phyloP scores from a whole-genome alignment of 2,329 filamentous ascomycete species.

The Fusarium setosum region DNA sequence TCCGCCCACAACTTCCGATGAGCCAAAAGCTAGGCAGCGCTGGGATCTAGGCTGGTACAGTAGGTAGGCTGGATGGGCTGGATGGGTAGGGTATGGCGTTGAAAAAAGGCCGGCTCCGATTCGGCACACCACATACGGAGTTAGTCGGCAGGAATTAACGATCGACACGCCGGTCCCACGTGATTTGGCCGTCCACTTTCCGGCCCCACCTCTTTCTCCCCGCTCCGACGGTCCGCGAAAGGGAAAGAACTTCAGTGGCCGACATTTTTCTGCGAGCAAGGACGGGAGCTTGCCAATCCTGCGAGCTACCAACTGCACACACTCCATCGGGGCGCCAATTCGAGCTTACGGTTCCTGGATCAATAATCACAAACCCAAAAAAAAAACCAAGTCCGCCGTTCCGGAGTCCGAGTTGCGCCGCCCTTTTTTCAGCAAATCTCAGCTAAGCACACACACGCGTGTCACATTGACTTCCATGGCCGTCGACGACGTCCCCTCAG shows the following conservation, averaged over 20 bases:
- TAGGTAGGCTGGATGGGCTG: no score
- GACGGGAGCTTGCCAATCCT: no score
- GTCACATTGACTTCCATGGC: constrained; percentile 35
- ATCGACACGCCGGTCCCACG: constrained; percentile 25
- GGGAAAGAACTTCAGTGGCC: constrained; percentile 27
- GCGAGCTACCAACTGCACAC: no score
- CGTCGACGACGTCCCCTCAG: constrained; percentile 53
- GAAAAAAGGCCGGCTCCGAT: constrained; percentile 34
- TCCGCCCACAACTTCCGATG: not conserved
- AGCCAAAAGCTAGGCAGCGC: not conserved
- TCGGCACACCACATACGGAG: constrained; percentile 37
- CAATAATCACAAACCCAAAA: constrained; percentile 27
- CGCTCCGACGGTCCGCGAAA: constrained; percentile 21
- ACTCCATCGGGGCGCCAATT: constrained; percentile 1
- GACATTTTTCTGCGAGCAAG: constrained; percentile 21
- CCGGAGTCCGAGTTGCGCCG: constrained; percentile 13
- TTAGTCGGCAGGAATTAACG: constrained; percentile 44
- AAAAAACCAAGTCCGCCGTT: no score
- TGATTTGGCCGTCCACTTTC: constrained; percentile 10
- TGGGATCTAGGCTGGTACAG: not conserved
- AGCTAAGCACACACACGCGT: constrained; percentile 17
- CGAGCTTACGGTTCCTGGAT: constrained; percentile 17
- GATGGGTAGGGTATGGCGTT: not conserved
- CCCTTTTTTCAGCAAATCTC: constrained; percentile 9
- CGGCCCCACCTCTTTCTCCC: constrained; percentile 28